phyloP scores from a whole-genome alignment of 139 green algal species.

The Zygnema cylindricum region DNA sequence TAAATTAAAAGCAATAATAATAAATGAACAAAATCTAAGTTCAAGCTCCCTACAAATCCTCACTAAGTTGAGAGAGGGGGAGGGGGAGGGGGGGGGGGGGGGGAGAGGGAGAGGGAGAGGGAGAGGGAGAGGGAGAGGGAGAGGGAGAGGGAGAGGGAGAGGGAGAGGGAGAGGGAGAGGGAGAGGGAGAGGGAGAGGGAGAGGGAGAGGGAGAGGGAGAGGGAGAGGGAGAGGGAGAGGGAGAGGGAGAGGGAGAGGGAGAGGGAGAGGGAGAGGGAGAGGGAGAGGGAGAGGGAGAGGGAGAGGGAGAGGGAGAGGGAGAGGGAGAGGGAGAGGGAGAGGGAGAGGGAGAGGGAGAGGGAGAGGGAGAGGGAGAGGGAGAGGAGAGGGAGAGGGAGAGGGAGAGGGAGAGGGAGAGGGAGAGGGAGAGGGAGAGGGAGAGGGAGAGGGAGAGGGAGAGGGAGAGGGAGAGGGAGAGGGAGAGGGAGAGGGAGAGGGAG shows the following conservation, averaged over 20 bases:
- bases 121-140: no score
- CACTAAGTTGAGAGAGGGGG: no score
- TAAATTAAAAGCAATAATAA: no score
- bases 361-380: slow-evolving; percentile 25
- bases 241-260: not conserved
- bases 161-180: not conserved
- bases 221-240: not conserved
- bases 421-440: slow-evolving; percentile 3
- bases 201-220: not conserved
- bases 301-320: not conserved
- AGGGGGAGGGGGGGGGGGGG: no score
- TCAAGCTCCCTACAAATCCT: no score
- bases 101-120: no score
- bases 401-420: slow-evolving; percentile 4
- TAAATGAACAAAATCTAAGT: no score
- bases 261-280: not conserved
- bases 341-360: slow-evolving; percentile 27
- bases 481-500: not conserved
- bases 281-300: not conserved
- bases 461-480: slow-evolving; percentile 6
- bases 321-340: not conserved
- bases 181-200: not conserved
- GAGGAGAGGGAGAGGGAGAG: not conserved
- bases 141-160: not conserved
- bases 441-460: not conserved